Conservation (phyloP, 352 stramenopile genomes). For the Pythium periplocum region DNA sequence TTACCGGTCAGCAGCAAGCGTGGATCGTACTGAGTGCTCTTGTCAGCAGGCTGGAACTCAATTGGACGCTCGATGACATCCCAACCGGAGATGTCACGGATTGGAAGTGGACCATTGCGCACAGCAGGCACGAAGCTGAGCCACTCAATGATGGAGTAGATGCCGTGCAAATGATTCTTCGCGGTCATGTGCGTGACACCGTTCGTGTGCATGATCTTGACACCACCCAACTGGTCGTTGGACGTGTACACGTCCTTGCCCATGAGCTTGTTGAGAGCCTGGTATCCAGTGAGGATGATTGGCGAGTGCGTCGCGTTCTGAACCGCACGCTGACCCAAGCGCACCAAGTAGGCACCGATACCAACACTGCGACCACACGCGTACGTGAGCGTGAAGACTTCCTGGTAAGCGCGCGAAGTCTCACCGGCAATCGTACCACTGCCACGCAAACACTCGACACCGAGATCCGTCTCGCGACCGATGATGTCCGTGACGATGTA, state of each 20-base stretch:
- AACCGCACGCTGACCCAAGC: slow-evolving; percentile 98
- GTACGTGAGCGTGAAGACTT: slow-evolving; percentile 99
- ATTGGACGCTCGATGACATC: slow-evolving; percentile 89
- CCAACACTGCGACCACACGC: slow-evolving; percentile 98
- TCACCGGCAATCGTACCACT: slow-evolving; percentile 99
- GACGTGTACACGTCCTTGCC: slow-evolving; percentile 99
- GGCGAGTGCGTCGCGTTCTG: slow-evolving; percentile 97
- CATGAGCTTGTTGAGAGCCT: slow-evolving; percentile 99
- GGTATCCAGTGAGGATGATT: slow-evolving; percentile 99
- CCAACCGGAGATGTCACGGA: slow-evolving; percentile 77
- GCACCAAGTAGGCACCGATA: slow-evolving; percentile 99
- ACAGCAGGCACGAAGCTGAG: slow-evolving; percentile 97
- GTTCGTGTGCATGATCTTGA: slow-evolving; percentile 99
- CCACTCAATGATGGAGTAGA: slow-evolving; percentile 96
- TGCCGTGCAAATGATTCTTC: slow-evolving; percentile 95
- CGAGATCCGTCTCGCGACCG: slow-evolving; percentile 95
- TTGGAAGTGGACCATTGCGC: slow-evolving; percentile 69
- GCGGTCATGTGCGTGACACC: slow-evolving; percentile 97
- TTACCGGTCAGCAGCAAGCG: slow-evolving; percentile 89
- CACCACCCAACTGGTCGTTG: slow-evolving; percentile 99
- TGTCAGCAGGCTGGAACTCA: slow-evolving; percentile 89
- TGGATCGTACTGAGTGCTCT: slow-evolving; percentile 94
- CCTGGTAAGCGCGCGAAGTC: slow-evolving; percentile 97
- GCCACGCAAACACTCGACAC: slow-evolving; percentile 99
- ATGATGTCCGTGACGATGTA: slow-evolving; percentile 98